Evolutionary conservation across 345 rosid species (phyloP).

Genomic region (Rhizophora apiculata): DNA sequence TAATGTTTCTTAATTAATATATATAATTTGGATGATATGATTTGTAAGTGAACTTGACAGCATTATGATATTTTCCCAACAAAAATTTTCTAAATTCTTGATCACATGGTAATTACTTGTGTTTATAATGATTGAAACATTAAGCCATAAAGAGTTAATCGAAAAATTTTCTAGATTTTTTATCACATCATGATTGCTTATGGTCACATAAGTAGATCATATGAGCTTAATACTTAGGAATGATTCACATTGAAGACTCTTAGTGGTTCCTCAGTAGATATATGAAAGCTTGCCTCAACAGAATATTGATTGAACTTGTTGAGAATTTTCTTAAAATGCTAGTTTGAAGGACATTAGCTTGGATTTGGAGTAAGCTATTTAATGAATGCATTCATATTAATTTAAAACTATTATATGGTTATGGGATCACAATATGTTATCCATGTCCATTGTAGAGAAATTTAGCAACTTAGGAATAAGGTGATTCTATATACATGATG

Average conservation of each 20-base stretch:
- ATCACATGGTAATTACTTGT: slow-evolving; percentile 4
- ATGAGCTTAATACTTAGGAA: neutral
- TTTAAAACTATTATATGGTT: no score
- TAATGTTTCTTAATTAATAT: neutral
- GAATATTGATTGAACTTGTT: neutral
- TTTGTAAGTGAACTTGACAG: neutral
- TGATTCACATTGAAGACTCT: slow-evolving; percentile 1
- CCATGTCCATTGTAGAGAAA: neutral
- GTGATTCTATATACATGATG: neutral
- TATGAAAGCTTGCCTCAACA: neutral
- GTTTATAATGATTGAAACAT: neutral
- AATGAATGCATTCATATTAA: neutral
- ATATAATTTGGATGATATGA: no score
- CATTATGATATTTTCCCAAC: neutral
- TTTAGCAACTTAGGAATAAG: neutral
- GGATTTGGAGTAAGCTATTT: neutral
- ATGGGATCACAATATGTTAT: no score
- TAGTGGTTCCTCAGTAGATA: neutral
- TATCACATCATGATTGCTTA: no score
- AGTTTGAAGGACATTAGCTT: neutral
- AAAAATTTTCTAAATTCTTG: neutral
- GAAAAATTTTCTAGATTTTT: no score
- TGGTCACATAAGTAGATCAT: no score
- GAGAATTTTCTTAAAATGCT: neutral
- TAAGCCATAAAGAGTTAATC: neutral